Conservation (phyloP, 306 rosid species). For the Geum urbanum region DNA sequence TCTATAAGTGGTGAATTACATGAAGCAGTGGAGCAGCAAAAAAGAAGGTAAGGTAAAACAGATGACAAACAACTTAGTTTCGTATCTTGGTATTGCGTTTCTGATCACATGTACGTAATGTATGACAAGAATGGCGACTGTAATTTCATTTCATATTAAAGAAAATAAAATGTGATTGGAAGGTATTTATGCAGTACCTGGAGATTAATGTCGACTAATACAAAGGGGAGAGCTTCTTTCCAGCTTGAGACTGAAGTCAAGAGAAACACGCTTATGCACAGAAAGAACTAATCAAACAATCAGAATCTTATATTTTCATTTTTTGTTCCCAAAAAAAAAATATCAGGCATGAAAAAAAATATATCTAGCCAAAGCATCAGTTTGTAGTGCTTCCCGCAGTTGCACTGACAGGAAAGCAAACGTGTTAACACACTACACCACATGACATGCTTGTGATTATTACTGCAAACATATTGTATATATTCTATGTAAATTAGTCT, state of each 20-base stretch:
- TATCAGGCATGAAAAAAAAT: background rate
- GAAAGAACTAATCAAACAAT: background rate
- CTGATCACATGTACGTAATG: background rate
- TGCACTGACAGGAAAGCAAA: too few species aligned
- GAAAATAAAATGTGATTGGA: background rate
- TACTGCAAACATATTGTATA: too few species aligned
- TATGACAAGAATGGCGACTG: background rate
- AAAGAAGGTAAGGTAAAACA: too few species aligned
- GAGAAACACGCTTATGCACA: constrained; percentile 21
- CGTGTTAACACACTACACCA: too few species aligned
- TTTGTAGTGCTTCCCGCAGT: too few species aligned
- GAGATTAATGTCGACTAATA: constrained; percentile 64
- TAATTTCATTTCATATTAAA: background rate
- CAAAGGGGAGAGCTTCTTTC: constrained; percentile 79
- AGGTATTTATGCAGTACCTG: constrained; percentile 52
- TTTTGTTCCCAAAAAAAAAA: background rate
- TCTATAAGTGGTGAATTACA: too few species aligned
- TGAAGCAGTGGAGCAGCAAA: too few species aligned
- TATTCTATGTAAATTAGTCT: too few species aligned
- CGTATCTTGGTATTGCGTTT: background rate
- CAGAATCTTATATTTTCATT: background rate
- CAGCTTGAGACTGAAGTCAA: constrained; percentile 62
- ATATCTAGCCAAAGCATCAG: background rate
- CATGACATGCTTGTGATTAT: too few species aligned
- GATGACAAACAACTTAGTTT: too few species aligned